phyloP scores from a whole-genome alignment of 2,329 filamentous ascomycete genomes.

The Apiospora rasikravindrae region DNA sequence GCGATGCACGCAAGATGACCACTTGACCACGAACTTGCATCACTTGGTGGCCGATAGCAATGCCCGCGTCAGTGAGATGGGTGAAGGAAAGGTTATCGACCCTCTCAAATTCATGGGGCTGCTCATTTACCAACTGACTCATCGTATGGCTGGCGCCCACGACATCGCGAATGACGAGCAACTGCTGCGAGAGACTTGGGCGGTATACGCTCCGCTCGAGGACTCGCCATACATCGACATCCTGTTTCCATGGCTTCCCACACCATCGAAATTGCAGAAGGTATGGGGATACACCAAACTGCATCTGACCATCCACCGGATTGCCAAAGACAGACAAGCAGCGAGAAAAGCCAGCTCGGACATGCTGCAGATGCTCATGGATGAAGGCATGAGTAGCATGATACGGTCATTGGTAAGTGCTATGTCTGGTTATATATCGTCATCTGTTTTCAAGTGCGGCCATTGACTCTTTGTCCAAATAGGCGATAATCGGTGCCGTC shows the following conservation, averaged over 20 bases:
- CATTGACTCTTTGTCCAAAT: too few relatives aligned
- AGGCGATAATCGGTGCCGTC: slow-evolving; percentile 19
- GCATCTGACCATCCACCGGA: neutral
- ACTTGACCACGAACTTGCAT: slow-evolving; percentile 17
- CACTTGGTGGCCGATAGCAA: slow-evolving; percentile 8
- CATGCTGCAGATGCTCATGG: slow-evolving; percentile 20
- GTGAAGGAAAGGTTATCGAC: neutral
- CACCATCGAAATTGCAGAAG: slow-evolving; percentile 18
- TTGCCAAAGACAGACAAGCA: slow-evolving; percentile 3
- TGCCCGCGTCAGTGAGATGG: neutral
- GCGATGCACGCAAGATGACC: slow-evolving; percentile 18
- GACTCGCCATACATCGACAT: slow-evolving; percentile 22
- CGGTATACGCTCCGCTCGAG: slow-evolving; percentile 19
- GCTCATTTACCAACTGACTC: slow-evolving; percentile 20
- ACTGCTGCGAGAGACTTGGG: slow-evolving; percentile 18
- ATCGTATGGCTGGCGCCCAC: slow-evolving; percentile 18
- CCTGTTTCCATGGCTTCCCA: slow-evolving; percentile 21
- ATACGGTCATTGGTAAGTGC: slow-evolving; percentile 8
- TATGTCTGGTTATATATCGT: neutral
- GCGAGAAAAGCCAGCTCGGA: neutral
- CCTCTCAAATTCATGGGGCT: slow-evolving; percentile 18
- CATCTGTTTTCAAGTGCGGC: too few relatives aligned
- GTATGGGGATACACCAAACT: slow-evolving; percentile 18
- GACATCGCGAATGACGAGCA: slow-evolving; percentile 18
- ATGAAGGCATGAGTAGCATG: neutral